Percentiles rank a stretch among this genome's conserved stretches.
These are phyloP conservation scores for Rhizopogon vinicolor DNA, from an alignment of 768 basidiomycete species.

Conservation along the genomic window DNA sequence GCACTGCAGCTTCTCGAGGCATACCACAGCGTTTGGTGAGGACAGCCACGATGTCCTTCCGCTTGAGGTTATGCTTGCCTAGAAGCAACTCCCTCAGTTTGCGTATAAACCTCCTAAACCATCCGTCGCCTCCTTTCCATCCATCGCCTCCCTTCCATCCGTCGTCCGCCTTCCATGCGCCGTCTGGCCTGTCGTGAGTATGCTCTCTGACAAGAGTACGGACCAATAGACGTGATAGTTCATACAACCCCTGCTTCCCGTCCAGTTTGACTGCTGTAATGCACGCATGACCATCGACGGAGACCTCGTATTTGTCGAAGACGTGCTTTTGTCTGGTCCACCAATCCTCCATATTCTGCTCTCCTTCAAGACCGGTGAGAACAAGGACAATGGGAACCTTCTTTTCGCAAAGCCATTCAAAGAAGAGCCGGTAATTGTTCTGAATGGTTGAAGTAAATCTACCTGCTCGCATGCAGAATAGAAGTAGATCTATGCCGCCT, in stretches of 20 bases:
- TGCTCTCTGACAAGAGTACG: no score
- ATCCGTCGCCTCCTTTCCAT: not conserved
- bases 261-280: conserved; percentile 16
- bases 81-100: not conserved
- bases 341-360: conserved; percentile 28
- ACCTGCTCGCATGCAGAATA: conserved; percentile 36
- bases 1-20: no score
- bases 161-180: not conserved
- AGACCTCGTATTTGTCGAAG: conserved; percentile 18
- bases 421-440: conserved; percentile 37
- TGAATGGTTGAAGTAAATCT: conserved; percentile 30
- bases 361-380: conserved; percentile 37
- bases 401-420: conserved; percentile 31
- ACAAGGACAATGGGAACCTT: conserved; percentile 36
- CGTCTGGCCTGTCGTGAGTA: not conserved
- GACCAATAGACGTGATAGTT: conserved; percentile 8
- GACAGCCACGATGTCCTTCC: conserved; percentile 9
- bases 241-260: conserved; percentile 20
- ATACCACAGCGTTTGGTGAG: conserved; percentile 2
- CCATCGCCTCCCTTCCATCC: no score
- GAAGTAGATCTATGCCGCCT: conserved; percentile 36
- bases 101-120: no score
- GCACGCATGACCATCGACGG: conserved; percentile 27
- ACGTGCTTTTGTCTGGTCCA: conserved; percentile 22
- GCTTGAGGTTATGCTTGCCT: not conserved